A percentile compares a stretch with the other conserved stretches of the same genome.
Evolutionary conservation across 192 early-diverging fungal species (phyloP).

Genomic region (Podila horticola): DNA sequence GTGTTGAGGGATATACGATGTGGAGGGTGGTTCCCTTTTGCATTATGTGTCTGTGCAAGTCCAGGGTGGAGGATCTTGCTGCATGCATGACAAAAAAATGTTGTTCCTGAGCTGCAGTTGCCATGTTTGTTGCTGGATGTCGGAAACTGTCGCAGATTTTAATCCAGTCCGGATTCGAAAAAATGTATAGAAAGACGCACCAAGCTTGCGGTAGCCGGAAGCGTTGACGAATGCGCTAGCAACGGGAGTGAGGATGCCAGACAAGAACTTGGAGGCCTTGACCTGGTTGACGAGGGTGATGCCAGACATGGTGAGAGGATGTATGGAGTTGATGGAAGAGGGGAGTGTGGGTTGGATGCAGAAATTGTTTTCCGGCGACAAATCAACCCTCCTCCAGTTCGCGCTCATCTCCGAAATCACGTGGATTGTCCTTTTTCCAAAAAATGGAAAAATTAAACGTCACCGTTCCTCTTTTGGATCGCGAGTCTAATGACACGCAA

Average conservation of each 20-base stretch:
- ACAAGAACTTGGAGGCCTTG: conserved; percentile 64
- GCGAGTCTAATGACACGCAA: conserved; percentile 1
- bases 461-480: neutral
- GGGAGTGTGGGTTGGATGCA: neutral
- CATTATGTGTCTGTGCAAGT: too few species aligned
- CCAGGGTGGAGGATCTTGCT: too few species aligned
- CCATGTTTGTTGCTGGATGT: too few species aligned
- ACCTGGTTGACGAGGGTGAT: conserved; percentile 61
- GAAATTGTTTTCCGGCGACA: neutral
- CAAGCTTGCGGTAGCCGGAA: conserved; percentile 76
- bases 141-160: too few species aligned
- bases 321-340: conserved; percentile 2
- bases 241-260: conserved; percentile 64
- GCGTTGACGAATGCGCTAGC: conserved; percentile 73
- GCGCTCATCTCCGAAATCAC: neutral
- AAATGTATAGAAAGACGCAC: conserved; percentile 53
- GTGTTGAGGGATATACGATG: too few species aligned
- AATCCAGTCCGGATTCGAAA: neutral
- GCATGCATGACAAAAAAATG: too few species aligned
- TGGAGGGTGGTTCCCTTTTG: too few species aligned
- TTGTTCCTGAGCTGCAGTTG: too few species aligned
- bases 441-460: neutral
- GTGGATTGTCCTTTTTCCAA: neutral
- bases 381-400: neutral
- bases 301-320: conserved; percentile 45